Base-by-base conservation (phyloP, 2,329 filamentous ascomycete species). In the Ceratocystis variospora region DNA sequence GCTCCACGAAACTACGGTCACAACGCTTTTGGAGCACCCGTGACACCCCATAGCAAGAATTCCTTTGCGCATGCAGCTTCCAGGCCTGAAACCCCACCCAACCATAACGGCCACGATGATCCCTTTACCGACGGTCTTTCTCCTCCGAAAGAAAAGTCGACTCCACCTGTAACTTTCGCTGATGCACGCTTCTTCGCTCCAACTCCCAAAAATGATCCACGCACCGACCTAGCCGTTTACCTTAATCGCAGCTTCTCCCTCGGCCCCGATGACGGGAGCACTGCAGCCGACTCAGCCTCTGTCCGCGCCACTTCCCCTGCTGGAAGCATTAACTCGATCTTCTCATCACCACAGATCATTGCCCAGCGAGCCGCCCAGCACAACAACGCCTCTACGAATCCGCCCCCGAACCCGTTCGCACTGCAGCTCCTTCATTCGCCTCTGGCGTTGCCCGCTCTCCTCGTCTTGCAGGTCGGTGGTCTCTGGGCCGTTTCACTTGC, bases 131-230 rank as follows among this genome's bases (percentile, higher is more conserved):
- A 17, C 57, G 64, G 25, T 31, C 12, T 31, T 17, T 44, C 61
- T 17, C 10, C 57, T 28, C 19, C 25, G 17, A 33, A 19, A 6
- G 28, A 25, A 19, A 45, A 63, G 28, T 10, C 41, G 3, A 48
- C 45, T 37, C 31, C 55, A 3, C 55, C 53, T 31, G 74, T 73
- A 57, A 73, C 77, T 55, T 82, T 84, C 64, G 79, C 83, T 65
- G 81, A 82, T 64, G 81, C 81, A 19, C 78, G 81, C 73, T 83
- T 82, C 73, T 79, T 80, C 5, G 74, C 76, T 6, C 68, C 71
- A n/a, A 57, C 55, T 6, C 25, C 59, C 15, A 55, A 63, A 17
- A 72, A 73, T 63, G 76, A 78, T 63, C 74, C 76, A 61, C 71
- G 75, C 19, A 73, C 72, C 62, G 69, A 72, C 6, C 67, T 78